Conservation (phyloP, 176 grass and related monocot species). For the Carex myosuroides region DNA sequence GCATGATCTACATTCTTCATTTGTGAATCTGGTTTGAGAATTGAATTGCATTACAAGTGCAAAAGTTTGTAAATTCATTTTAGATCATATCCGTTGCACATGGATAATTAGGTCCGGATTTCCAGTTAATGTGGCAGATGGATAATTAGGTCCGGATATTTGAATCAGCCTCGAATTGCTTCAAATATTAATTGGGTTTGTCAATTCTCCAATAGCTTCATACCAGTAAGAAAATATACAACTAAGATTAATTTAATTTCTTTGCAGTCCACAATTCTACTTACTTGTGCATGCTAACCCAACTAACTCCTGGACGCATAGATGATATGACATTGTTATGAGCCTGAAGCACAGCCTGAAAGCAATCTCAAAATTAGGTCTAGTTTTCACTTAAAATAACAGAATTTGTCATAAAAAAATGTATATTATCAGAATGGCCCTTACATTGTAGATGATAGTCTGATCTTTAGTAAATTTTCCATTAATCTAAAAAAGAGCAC, state of each 20-base stretch:
- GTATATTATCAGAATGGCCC: slow-evolving; percentile 20
- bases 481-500: slow-evolving; percentile 55
- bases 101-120: neutral
- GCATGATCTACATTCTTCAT: neutral
- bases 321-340: slow-evolving; percentile 73
- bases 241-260: slow-evolving; percentile 8
- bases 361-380: slow-evolving; percentile 1
- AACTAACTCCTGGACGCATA: slow-evolving; percentile 74
- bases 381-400: slow-evolving; percentile 1
- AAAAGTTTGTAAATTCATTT: neutral
- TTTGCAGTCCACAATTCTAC: slow-evolving; percentile 8
- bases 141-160: neutral
- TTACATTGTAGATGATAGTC: slow-evolving; percentile 78
- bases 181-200: neutral
- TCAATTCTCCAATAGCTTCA: neutral
- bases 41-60: neutral
- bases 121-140: neutral
- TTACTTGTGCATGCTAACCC: slow-evolving; percentile 93
- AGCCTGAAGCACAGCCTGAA: slow-evolving; percentile 86
- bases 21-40: neutral
- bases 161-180: neutral
- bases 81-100: neutral
- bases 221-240: slow-evolving; percentile 1
- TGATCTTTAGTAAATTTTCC: slow-evolving; percentile 80
- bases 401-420: neutral